Evolutionary conservation across 2,329 filamentous ascomycete species (phyloP).

Genomic region (Berkeleyomyces rouxiae): DNA sequence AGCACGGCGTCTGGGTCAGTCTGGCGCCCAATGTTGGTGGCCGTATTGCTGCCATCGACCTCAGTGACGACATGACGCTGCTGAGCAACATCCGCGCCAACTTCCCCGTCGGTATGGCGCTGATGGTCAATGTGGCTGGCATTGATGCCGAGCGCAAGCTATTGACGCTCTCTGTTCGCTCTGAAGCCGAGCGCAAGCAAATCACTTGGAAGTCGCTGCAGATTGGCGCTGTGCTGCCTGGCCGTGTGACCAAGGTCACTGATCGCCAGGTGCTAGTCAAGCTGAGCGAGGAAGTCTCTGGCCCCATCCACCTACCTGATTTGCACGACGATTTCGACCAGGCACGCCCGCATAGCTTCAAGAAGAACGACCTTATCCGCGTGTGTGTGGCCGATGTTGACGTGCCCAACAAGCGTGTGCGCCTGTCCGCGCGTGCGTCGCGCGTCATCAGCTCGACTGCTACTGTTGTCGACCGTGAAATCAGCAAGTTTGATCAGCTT

Average conservation of each 20-base stretch:
- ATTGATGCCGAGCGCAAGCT: slow-evolving; percentile 58
- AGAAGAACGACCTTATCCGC: slow-evolving; percentile 72
- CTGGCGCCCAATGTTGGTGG: slow-evolving; percentile 78
- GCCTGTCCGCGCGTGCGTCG: slow-evolving; percentile 70
- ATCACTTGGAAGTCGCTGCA: slow-evolving; percentile 57
- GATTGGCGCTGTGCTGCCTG: slow-evolving; percentile 65
- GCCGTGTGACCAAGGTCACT: slow-evolving; percentile 67
- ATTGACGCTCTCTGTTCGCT: slow-evolving; percentile 52
- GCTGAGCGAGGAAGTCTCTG: slow-evolving; percentile 63
- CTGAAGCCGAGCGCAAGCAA: slow-evolving; percentile 20
- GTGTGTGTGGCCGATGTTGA: slow-evolving; percentile 77
- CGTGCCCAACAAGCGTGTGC: slow-evolving; percentile 64
- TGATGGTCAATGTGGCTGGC: slow-evolving; percentile 61
- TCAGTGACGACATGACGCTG: slow-evolving; percentile 71
- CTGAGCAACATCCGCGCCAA: slow-evolving; percentile 59
- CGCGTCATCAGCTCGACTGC: slow-evolving; percentile 64
- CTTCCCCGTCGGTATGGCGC: slow-evolving; percentile 79
- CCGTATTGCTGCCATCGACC: slow-evolving; percentile 64
- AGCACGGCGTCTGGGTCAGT: slow-evolving; percentile 77
- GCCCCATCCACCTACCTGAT: slow-evolving; percentile 66
- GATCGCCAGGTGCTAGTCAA: slow-evolving; percentile 76
- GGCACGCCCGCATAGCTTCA: slow-evolving; percentile 56
- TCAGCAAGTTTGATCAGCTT: slow-evolving; percentile 53
- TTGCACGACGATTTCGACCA: slow-evolving; percentile 74
- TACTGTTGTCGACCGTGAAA: slow-evolving; percentile 63